A percentile compares a stretch with the other conserved stretches of the same genome.
phyloP scores from a whole-genome alignment of 169 alveolate genomes.

The Theileria luwenshuni region DNA sequence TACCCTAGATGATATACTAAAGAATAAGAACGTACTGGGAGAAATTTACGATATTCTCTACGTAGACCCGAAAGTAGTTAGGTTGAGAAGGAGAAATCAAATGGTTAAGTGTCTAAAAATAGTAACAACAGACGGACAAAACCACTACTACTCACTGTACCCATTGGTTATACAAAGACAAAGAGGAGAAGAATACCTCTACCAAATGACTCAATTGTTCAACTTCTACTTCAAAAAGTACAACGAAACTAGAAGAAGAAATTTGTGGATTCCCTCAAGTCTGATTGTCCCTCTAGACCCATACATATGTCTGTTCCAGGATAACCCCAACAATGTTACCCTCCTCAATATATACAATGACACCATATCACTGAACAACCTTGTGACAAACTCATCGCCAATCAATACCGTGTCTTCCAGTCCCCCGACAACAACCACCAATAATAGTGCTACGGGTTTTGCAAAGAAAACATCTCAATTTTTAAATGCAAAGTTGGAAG shows the following conservation, averaged over 20 bases:
- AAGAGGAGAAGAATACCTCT: slow-evolving; percentile 47
- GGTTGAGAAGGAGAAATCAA: slow-evolving; percentile 44
- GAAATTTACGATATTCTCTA: slow-evolving; percentile 23
- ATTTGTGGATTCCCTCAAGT: slow-evolving; percentile 26
- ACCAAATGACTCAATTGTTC: slow-evolving; percentile 59
- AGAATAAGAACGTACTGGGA: slow-evolving; percentile 35
- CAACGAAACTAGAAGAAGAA: slow-evolving; percentile 54
- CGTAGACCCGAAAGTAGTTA: slow-evolving; percentile 29
- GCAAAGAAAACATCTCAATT: no score
- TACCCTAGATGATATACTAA: slow-evolving; percentile 18
- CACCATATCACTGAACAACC: slow-evolving; percentile 27
- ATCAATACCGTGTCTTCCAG: not conserved
- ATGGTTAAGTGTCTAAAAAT: slow-evolving; percentile 51
- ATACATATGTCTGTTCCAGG: slow-evolving; percentile 63
- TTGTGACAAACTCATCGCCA: slow-evolving; percentile 5
- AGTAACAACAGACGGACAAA: slow-evolving; percentile 56
- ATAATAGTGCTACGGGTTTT: not conserved
- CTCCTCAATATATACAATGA: slow-evolving; percentile 27
- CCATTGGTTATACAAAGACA: slow-evolving; percentile 49
- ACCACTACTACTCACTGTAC: slow-evolving; percentile 50
- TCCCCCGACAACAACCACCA: slow-evolving; percentile 8
- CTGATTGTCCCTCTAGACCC: slow-evolving; percentile 55
- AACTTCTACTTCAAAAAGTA: slow-evolving; percentile 51
- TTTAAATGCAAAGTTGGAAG: slow-evolving; percentile 1
- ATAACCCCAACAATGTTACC: slow-evolving; percentile 33